Evolutionary conservation across 345 rosid species (phyloP).

Genomic region (Angophora floribunda): DNA sequence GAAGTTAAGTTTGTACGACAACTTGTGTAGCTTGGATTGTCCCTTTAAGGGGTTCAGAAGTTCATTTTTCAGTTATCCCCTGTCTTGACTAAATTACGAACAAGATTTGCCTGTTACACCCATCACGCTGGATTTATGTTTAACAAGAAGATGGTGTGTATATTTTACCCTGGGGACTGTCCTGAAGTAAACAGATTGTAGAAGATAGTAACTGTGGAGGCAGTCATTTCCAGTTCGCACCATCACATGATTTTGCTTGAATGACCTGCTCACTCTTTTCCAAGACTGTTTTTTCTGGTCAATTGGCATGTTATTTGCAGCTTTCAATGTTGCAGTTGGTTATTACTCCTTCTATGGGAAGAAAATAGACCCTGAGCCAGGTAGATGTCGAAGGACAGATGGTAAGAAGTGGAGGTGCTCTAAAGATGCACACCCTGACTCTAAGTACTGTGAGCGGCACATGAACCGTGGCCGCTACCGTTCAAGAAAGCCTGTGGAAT

Average conservation of each 20-base stretch:
- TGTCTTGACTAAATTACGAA: background rate
- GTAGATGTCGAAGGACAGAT: conserved; percentile 77
- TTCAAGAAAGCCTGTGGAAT: conserved; percentile 67
- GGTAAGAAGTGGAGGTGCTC: conserved; percentile 98
- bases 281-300: background rate
- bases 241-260: background rate
- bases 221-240: background rate
- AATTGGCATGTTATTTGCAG: background rate
- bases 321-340: conserved; percentile 9
- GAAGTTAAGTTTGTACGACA: background rate
- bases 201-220: background rate
- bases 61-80: background rate
- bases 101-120: background rate
- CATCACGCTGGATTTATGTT: background rate
- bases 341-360: conserved; percentile 41
- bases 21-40: background rate
- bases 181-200: background rate
- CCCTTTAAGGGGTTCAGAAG: background rate
- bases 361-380: conserved; percentile 79
- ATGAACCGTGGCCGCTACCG: conserved; percentile 45
- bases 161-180: background rate
- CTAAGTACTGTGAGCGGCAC: conserved; percentile 54
- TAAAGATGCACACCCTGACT: conserved; percentile 64
- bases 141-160: background rate
- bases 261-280: background rate